Base-by-base conservation (phyloP, 2,329 filamentous ascomycete genomes). In the Sphaerostilbella broomeana region DNA sequence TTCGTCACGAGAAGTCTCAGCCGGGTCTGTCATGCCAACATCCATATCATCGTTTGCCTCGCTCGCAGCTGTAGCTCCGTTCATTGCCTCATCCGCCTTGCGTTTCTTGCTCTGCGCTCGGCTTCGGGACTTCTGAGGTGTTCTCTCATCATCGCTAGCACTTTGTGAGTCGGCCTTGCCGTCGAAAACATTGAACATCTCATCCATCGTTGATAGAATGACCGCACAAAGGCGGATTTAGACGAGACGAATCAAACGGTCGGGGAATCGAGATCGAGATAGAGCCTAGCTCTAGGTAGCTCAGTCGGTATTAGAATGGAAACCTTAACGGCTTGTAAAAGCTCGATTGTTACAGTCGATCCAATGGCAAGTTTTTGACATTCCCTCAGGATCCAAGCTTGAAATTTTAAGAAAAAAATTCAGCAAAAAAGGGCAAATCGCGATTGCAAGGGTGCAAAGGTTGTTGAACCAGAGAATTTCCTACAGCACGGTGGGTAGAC, bases 111-210 rank as follows among this genome's bases (percentile, higher is more conserved):
- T 84, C 61, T 75, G 78, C 48, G 81, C 76, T 24, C 51, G 52
- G 35, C 60, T 79, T 42, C 77, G 74, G 52, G 58, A 65, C 50
- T 68, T 72, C 47, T 72, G 75, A 15, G 67, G 50, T 8, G 48
- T 51, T 46, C 49, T 59, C 60, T 71, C 64, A 46, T 64, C 58
- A 49, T 72, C 69, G 58, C 63, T 67, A 57, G 57, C 54, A 43
- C 61, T 66, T 19, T 57, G 54, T 40, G 57, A 51, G 12, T 59
- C 62, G 34, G 52, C 58, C 57, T 73, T 70, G 54, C 84, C 80
- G 48, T 88, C 81, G 56, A 92, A 90, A 42, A 88, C 84, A 52
- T 86, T 80, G 54, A 92, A 92, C 51, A 92, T 72, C 46, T 88
- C 84, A 64, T 88, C 82, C 81, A 85, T 86, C 32, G 44, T 55